Base-by-base conservation (phyloP, 352 stramenopile genomes). In the Globisporangium spiculum region DNA sequence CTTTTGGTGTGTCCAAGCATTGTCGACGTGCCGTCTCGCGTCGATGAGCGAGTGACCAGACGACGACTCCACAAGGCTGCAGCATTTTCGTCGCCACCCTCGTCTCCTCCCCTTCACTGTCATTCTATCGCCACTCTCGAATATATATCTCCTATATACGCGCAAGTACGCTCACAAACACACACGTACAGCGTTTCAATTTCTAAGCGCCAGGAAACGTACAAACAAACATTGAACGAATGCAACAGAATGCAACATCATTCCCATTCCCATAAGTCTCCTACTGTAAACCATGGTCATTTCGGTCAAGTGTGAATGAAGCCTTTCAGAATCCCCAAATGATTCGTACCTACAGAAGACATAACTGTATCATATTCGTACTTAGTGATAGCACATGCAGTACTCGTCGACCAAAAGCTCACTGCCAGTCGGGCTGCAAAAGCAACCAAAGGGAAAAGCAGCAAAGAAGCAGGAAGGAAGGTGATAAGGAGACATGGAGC, bases 401-500 rank as follows among this genome's bases (percentile, higher is more conserved):
- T 50, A 50, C 16, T 9, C 5, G 16, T 50, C 41, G 18, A 12
- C 44, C 7, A 52, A 52, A 52, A 52, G 44, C 44, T 52, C 44
- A 52, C 44, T 52, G 44, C 4, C 44, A 52, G 44, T 52, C 44
- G 18, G 18, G 44, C 44, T 22, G 18, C 44, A 52, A 52, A 50
- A 52, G 44, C 44, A 52, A 52, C 44, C 44, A 9, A 27, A 30
- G 12, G 26, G 14, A 14, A 36, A 36, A 59, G 53, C 53, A 34
- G 16, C 52, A 20, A 44, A 32, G 30, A 27, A 57, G 55, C 55
- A 27, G 30, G 10, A 4, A 18, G 16, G 20, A 46, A 24, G 30
- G 46, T 0, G 27, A 7, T 3, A 32, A 32, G 27, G 27, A 32
- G 27, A 32, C 27, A 74, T 76, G 72, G 69, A 78, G 48, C 61